phyloP scores from a whole-genome alignment of 768 basidiomycete genomes.

The Sporobolomyces phaffii region DNA sequence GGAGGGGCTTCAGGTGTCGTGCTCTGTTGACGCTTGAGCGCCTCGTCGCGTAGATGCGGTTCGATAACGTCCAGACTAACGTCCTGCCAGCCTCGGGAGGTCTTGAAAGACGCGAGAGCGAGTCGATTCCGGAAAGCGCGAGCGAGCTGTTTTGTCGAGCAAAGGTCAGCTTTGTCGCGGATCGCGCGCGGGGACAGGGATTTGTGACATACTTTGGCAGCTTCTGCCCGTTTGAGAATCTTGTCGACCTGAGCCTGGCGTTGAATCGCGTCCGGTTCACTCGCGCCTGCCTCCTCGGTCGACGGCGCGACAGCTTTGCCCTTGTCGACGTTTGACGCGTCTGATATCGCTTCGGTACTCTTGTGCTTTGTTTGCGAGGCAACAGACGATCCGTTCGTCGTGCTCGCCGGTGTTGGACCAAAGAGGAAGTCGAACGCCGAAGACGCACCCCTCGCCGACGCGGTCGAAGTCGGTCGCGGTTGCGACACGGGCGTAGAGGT shows the following conservation, averaged over 20 bases:
- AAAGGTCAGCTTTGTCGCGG: background rate
- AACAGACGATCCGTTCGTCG: background rate
- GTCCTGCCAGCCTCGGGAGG: conserved; percentile 35
- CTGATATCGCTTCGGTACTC: background rate
- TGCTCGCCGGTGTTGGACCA: background rate
- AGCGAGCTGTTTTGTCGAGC: conserved; percentile 30
- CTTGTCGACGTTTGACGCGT: conserved; percentile 19
- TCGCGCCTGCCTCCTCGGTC: background rate
- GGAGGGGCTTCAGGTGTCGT: background rate
- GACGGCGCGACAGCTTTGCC: conserved; percentile 20
- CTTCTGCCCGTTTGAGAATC: conserved; percentile 27
- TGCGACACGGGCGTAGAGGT: conserved; percentile 8
- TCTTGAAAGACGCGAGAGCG: conserved; percentile 40
- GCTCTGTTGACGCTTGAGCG: background rate
- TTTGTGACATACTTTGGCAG: conserved; percentile 20
- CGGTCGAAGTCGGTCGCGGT: background rate
- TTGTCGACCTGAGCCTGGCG: conserved; percentile 19
- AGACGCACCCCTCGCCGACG: background rate
- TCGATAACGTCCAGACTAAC: conserved; percentile 37
- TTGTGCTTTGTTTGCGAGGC: background rate
- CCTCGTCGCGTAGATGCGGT: conserved; percentile 33
- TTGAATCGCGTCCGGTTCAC: background rate
- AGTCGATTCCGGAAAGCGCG: conserved; percentile 38
- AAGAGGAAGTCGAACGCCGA: conserved; percentile 9
- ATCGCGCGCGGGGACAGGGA: background rate